These are phyloP conservation scores for Russula sp. DNA, from an alignment of 768 basidiomycete species.

Conservation along the genomic window DNA sequence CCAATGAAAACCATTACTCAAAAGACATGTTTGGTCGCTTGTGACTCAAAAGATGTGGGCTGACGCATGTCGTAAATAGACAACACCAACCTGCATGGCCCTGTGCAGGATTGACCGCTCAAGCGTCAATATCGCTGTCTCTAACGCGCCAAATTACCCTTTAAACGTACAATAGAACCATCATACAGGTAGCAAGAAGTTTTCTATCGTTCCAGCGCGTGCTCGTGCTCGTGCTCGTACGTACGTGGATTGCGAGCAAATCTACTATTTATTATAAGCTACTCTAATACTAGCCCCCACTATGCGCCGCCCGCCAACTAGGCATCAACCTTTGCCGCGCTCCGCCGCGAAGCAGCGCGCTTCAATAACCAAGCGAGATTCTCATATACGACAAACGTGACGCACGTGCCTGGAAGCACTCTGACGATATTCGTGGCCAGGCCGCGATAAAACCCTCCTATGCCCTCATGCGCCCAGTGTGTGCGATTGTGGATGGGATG, in stretches of 20 bases:
- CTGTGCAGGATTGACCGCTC: too few species aligned
- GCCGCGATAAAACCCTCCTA: conserved; percentile 90
- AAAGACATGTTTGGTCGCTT: too few species aligned
- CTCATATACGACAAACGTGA: conserved; percentile 97
- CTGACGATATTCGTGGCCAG: conserved; percentile 91
- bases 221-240: background rate
- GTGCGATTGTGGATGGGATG: conserved; percentile 74
- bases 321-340: background rate
- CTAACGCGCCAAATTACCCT: too few species aligned
- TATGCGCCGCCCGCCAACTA: background rate
- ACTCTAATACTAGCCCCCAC: background rate
- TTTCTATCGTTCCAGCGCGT: background rate
- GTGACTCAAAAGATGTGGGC: too few species aligned
- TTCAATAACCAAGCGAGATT: conserved; percentile 82
- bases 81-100: too few species aligned
- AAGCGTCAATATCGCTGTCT: too few species aligned
- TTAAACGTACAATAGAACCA: background rate
- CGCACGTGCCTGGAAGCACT: conserved; percentile 94
- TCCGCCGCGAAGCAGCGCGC: conserved; percentile 55
- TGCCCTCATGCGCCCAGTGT: conserved; percentile 82
- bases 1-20: background rate
- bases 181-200: background rate
- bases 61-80: too few species aligned
- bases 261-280: background rate
- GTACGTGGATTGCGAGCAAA: background rate